A percentile compares a stretch with the other conserved stretches of the same genome.
These are phyloP conservation scores for Grosmannia huntii DNA, from an alignment of 2,329 filamentous ascomycete genomes.

Conservation along the genomic window DNA sequence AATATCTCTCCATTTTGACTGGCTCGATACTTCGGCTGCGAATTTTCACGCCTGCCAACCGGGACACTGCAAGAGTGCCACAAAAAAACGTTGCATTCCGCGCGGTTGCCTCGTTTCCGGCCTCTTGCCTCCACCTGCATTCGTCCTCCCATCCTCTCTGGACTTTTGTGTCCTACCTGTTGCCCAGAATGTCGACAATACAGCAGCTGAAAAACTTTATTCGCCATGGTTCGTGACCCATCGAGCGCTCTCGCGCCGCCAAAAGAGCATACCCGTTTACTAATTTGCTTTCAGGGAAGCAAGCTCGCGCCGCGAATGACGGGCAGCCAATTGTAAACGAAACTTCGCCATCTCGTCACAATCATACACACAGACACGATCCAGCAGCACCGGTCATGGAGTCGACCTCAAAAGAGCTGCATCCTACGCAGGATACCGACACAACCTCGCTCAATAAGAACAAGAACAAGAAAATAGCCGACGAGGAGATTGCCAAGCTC, in stretches of 20 bases:
- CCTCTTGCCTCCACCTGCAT: neutral
- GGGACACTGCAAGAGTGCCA: neutral
- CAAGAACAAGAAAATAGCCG: constrained; percentile 36
- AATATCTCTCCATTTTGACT: neutral
- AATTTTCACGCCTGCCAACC: neutral
- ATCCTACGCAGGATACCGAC: neutral
- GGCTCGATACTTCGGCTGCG: neutral
- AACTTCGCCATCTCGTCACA: constrained; percentile 21
- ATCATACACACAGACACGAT: neutral
- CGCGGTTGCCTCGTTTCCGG: neutral
- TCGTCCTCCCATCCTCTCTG: neutral
- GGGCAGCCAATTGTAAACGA: constrained; percentile 36
- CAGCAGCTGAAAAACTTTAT: constrained; percentile 98
- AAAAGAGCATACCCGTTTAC: neutral
- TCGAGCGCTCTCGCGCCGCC: neutral
- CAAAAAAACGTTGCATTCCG: neutral
- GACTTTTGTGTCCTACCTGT: neutral
- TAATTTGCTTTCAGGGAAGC: constrained; percentile 51
- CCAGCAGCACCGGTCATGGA: neutral
- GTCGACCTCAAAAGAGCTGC: neutral
- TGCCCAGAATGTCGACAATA: constrained; percentile 52
- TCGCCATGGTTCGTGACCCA: constrained; percentile 55
- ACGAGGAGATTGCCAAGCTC: constrained; percentile 68
- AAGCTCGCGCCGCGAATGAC: constrained; percentile 59
- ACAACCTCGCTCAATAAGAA: constrained; percentile 14